Percentiles rank a stretch among this genome's conserved stretches.
Conservation (phyloP, 2,329 filamentous ascomycete species). For the Aspergillus piperis region DNA sequence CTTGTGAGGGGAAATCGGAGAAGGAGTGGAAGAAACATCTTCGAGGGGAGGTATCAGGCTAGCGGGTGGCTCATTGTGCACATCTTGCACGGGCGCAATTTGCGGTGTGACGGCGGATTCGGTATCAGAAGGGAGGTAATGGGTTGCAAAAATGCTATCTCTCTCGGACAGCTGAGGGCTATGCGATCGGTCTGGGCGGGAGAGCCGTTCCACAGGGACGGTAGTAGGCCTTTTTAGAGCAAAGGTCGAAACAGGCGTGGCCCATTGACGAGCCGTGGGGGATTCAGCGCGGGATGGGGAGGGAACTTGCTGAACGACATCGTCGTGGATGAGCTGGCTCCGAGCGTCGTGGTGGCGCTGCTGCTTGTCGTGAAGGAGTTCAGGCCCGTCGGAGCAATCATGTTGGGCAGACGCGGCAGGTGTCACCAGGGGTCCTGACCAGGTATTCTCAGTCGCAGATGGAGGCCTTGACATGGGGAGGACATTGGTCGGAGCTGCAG, state of each 20-base stretch:
- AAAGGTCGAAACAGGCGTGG: slow-evolving; percentile 29
- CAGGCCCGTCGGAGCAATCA: slow-evolving; percentile 37
- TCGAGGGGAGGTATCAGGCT: slow-evolving; percentile 34
- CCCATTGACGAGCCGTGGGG: slow-evolving; percentile 40
- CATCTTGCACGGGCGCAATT: slow-evolving; percentile 33
- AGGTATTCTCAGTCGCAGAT: slow-evolving; percentile 45
- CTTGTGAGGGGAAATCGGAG: slow-evolving; percentile 29
- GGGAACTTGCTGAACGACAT: slow-evolving; percentile 28
- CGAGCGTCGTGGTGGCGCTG: slow-evolving; percentile 39
- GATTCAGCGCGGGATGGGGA: slow-evolving; percentile 39
- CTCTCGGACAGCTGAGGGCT: slow-evolving; percentile 60
- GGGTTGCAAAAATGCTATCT: slow-evolving; percentile 65
- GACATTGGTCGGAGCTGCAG: slow-evolving; percentile 49
- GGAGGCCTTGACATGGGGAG: slow-evolving; percentile 53
- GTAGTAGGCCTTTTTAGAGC: slow-evolving; percentile 41
- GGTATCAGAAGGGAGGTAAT: slow-evolving; percentile 57
- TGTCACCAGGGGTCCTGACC: slow-evolving; percentile 49
- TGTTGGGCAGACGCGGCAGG: slow-evolving; percentile 43
- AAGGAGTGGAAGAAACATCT: slow-evolving; percentile 32
- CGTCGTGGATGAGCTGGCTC: slow-evolving; percentile 33
- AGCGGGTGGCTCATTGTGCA: slow-evolving; percentile 33
- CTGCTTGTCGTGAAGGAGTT: slow-evolving; percentile 32
- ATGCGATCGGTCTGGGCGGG: slow-evolving; percentile 30
- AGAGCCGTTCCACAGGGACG: slow-evolving; percentile 31
- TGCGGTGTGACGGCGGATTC: slow-evolving; percentile 43